Conservation (phyloP, 345 rosid species). For the Clausena lansium region DNA sequence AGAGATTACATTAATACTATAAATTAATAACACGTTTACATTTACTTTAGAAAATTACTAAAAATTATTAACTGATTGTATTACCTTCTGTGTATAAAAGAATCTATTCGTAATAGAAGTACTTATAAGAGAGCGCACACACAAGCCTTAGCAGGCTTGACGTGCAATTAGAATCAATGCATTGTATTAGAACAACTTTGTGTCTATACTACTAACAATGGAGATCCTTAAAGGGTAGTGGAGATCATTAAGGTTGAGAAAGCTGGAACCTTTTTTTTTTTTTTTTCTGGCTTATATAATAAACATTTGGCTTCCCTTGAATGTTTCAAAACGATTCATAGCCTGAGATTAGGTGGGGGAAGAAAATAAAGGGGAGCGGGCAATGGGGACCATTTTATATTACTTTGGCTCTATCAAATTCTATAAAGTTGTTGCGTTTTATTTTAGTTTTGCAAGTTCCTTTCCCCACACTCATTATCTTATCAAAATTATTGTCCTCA, state of each 20-base stretch:
- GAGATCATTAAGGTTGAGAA: not conserved
- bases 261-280: not conserved
- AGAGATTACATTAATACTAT: too few relatives aligned
- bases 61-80: too few relatives aligned
- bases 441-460: not conserved
- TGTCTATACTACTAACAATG: too few relatives aligned
- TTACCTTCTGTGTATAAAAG: too few relatives aligned
- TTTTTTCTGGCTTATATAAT: not conserved
- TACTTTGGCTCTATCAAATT: not conserved
- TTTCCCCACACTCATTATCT: not conserved
- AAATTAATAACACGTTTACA: too few relatives aligned
- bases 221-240: not conserved
- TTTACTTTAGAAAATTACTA: too few relatives aligned
- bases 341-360: not conserved
- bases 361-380: not conserved
- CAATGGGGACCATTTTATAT: not conserved
- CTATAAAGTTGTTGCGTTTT: not conserved
- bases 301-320: not conserved
- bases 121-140: too few relatives aligned
- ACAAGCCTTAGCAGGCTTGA: too few relatives aligned
- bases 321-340: not conserved
- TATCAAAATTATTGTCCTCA: not conserved
- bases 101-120: fast-evolving
- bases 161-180: too few relatives aligned
- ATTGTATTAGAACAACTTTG: too few relatives aligned